Evolutionary conservation across 225 moss, liverwort and hornwort genomes (phyloP).

Genomic region (Straminergon stramineum): DNA sequence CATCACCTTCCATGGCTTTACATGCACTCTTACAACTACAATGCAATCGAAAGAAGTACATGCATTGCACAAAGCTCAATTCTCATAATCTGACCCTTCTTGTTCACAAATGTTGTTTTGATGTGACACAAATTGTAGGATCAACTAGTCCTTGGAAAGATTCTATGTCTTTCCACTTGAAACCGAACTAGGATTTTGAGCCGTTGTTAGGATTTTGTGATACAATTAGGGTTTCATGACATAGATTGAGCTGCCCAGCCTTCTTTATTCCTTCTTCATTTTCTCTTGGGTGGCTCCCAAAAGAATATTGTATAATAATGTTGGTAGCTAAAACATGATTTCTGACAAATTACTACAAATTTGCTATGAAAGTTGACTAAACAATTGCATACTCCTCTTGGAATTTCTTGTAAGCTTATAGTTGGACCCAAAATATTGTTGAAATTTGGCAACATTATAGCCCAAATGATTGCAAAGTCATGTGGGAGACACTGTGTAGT

Average conservation of each 20-base stretch:
- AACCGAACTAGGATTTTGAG: too few species aligned
- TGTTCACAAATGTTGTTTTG: not conserved
- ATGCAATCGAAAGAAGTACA: too few species aligned
- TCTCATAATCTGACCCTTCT: not conserved
- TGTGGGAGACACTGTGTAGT: constrained; percentile 25
- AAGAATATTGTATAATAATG: not conserved
- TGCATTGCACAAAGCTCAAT: not conserved
- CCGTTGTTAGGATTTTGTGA: too few species aligned
- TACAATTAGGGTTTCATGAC: not conserved
- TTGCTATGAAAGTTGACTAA: not conserved
- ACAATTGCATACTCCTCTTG: not conserved
- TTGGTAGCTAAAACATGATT: not conserved
- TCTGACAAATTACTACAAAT: not conserved
- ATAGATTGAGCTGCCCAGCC: not conserved
- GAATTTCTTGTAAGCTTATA: too few species aligned
- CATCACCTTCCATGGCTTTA: not conserved
- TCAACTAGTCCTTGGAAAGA: not conserved
- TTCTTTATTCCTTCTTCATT: not conserved
- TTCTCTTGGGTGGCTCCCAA: not conserved
- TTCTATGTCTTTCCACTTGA: not conserved
- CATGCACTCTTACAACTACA: not conserved
- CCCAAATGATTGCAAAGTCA: not conserved
- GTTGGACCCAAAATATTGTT: not conserved
- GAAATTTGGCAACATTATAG: not conserved
- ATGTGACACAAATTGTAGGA: not conserved